phyloP scores from a whole-genome alignment of 2,329 filamentous ascomycete genomes.

The Periconia digitata region DNA sequence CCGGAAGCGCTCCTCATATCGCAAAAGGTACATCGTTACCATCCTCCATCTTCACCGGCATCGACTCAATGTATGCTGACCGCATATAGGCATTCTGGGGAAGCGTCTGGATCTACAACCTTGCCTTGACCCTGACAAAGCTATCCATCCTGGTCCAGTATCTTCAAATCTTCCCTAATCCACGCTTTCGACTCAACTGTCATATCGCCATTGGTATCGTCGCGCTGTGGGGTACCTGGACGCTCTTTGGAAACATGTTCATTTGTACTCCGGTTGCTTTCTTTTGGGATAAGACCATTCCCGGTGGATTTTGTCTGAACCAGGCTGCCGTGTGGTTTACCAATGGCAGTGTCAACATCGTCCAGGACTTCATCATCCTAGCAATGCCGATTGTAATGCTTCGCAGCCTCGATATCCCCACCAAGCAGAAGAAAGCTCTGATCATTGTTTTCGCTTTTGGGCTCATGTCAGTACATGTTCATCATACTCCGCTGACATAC shows the following conservation, averaged over 20 bases:
- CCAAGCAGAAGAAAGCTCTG: constrained; percentile 39
- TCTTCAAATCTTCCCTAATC: constrained; percentile 31
- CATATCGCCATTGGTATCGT: constrained; percentile 29
- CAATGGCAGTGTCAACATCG: constrained; percentile 36
- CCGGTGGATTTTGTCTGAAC: constrained; percentile 32
- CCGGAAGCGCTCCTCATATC: constrained; percentile 11
- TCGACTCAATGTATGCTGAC: constrained; percentile 12
- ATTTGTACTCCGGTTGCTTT: constrained; percentile 34
- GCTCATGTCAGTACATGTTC: constrained; percentile 40
- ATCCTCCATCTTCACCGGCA: background rate
- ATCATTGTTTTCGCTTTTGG: constrained; percentile 42
- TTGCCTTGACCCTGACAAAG: constrained; percentile 35
- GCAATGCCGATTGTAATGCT: constrained; percentile 35
- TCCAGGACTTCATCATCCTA: constrained; percentile 35
- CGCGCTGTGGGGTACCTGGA: constrained; percentile 28
- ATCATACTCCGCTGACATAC: background rate
- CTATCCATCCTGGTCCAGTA: constrained; percentile 37
- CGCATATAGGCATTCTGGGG: constrained; percentile 37
- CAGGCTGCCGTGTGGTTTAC: constrained; percentile 32
- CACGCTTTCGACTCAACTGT: constrained; percentile 31
- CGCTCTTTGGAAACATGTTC: constrained; percentile 36
- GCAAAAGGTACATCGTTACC: constrained; percentile 13
- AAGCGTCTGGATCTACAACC: constrained; percentile 35
- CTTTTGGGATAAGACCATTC: constrained; percentile 35
- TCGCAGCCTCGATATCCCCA: constrained; percentile 33